phyloP scores from a whole-genome alignment of 352 stramenopile species.

The Pythium dissotocum region DNA sequence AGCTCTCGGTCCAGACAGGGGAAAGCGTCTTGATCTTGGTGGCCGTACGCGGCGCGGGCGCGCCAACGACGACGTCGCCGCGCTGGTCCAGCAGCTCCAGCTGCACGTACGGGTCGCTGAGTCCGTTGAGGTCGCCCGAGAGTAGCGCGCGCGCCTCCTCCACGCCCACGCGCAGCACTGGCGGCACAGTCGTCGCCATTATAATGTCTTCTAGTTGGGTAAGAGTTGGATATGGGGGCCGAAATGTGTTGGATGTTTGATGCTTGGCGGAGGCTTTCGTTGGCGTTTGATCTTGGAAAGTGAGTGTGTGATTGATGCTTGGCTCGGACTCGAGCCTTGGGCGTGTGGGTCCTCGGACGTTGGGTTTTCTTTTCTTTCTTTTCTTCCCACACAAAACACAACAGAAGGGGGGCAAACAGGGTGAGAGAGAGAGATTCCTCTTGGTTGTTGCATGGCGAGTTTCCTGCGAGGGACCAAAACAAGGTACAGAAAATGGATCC shows the following conservation, averaged over 20 bases:
- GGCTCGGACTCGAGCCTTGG: too few relatives aligned
- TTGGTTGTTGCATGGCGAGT: constrained; percentile 1
- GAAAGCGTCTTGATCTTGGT: constrained; percentile 58
- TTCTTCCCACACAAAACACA: not conserved
- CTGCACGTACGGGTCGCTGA: constrained; percentile 72
- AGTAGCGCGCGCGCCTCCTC: constrained; percentile 60
- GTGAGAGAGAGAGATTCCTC: not conserved
- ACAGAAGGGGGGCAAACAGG: not conserved
- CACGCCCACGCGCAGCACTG: constrained; percentile 40
- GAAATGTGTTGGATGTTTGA: not conserved
- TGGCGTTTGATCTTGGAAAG: not conserved
- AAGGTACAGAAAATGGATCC: not conserved
- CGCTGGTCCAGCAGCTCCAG: constrained; percentile 55
- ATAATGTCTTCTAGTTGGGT: not conserved
- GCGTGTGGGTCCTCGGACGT: not conserved
- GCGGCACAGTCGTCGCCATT: constrained; percentile 14
- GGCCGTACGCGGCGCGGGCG: constrained; percentile 43
- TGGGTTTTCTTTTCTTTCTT: constrained; percentile 4
- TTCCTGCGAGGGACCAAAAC: not conserved
- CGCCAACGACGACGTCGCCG: constrained; percentile 39
- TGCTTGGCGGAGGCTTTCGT: not conserved
- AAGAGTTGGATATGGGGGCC: not conserved
- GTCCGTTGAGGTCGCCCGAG: constrained; percentile 64
- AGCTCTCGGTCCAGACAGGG: constrained; percentile 52
- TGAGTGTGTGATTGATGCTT: not conserved